Evolutionary conservation across 2,329 filamentous ascomycete species (phyloP), one percentile per base, ranked within the genome.

Genomic region (Chaetomium olivaceum): DNA sequence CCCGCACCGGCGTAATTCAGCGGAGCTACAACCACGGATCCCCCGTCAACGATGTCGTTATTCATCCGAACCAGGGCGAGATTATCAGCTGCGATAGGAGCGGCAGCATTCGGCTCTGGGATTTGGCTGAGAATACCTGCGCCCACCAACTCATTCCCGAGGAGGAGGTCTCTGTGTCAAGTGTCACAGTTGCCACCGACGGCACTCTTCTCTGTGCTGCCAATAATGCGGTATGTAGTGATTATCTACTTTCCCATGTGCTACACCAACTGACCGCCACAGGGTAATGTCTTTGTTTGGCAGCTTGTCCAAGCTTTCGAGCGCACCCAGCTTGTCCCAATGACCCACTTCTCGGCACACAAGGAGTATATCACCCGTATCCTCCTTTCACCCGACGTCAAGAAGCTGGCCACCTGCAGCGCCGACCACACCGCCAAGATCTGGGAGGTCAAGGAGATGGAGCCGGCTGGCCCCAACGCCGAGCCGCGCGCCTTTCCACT

Each of bases 251-350:
- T 31, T 3, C 1, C 21, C 25, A 25, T 14, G 6, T 21, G 19
- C n/a, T 19, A 6, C 46, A 58, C 31, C 57, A 21, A 39, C 59
- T 69, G 43, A 66, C 58, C 14, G 21, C 31, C 57, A 58, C 72
- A 97, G 91, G 95, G 95, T 71, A 96, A 96, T 73, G 93, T 98
- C 69, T 99, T 96, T 76, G 92, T 99, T 72, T 99, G 95, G 95
- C 90, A 92, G 70, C 91, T 99, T 76, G 86, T 93, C 68, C 93
- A 96, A 74, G 88, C 87, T 66, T 88, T 87, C 70, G 92, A 97
- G 65, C 85, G 90, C 67, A 97, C 93, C 33, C 89, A 91, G 68
- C 89, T 97, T 19, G 84, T 96, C 0, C 93, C 93, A 1, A 87
- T 97, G 67, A 94, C 92, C 65, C 92, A 92, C 69, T 97, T 97